phyloP scores from a whole-genome alignment of 2,329 filamentous ascomycete species.

The Metarhizium album region DNA sequence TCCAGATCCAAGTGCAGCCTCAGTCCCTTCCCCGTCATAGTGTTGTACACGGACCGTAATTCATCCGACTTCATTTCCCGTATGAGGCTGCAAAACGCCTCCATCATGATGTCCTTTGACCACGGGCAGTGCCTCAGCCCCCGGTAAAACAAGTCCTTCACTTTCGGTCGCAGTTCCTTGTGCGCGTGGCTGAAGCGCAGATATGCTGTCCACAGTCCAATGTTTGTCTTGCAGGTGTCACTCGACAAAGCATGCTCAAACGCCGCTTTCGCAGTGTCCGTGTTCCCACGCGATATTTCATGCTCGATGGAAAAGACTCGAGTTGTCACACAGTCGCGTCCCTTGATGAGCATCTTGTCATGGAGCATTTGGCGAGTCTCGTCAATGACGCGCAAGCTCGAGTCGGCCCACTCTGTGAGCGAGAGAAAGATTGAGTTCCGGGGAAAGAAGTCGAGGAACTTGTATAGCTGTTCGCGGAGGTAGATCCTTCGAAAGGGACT shows the following conservation, averaged over 20 bases:
- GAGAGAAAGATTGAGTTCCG: slow-evolving; percentile 66
- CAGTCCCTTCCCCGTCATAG: slow-evolving; percentile 37
- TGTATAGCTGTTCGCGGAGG: slow-evolving; percentile 49
- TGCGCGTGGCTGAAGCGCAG: slow-evolving; percentile 33
- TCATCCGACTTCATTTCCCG: slow-evolving; percentile 36
- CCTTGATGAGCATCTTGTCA: slow-evolving; percentile 33
- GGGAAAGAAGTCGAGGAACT: slow-evolving; percentile 56
- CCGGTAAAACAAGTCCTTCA: slow-evolving; percentile 37
- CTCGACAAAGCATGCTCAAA: slow-evolving; percentile 41
- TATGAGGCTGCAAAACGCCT: slow-evolving; percentile 36
- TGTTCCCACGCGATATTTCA: slow-evolving; percentile 36
- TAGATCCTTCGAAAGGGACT: slow-evolving; percentile 58
- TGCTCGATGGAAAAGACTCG: slow-evolving; percentile 41
- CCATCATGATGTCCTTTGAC: slow-evolving; percentile 39
- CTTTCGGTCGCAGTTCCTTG: slow-evolving; percentile 27
- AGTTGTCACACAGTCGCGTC: slow-evolving; percentile 31
- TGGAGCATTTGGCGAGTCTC: slow-evolving; percentile 59
- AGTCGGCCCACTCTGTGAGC: slow-evolving; percentile 64
- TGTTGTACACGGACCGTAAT: slow-evolving; percentile 36
- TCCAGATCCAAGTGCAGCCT: slow-evolving; percentile 42
- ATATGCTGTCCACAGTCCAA: slow-evolving; percentile 39
- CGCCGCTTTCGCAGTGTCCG: slow-evolving; percentile 37
- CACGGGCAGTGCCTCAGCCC: slow-evolving; percentile 38
- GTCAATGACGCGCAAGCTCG: slow-evolving; percentile 62
- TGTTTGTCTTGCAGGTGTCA: slow-evolving; percentile 27